Conservation (phyloP, 2,329 filamentous ascomycete genomes). For the Xylariomycetidae sp. region DNA sequence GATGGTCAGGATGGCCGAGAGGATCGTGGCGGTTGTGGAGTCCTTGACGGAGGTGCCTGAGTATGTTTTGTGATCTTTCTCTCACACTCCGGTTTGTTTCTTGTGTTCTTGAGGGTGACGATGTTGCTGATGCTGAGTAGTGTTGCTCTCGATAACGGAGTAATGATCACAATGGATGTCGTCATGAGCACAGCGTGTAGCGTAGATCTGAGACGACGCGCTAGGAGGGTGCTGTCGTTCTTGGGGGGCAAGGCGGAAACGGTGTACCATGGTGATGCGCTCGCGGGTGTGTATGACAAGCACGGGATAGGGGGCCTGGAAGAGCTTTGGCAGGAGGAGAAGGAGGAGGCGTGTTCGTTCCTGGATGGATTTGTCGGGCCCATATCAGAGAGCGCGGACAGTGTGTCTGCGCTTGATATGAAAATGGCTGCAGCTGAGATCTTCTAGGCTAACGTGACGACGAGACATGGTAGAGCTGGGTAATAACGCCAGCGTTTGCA, state of each 20-base stretch:
- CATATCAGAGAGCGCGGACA: background rate
- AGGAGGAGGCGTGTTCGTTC: conserved; percentile 1
- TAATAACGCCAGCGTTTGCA: too few species aligned
- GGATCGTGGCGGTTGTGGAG: background rate
- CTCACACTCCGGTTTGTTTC: too few species aligned
- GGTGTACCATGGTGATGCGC: conserved; percentile 2
- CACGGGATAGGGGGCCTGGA: too few species aligned
- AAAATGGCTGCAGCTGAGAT: too few species aligned
- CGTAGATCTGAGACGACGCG: conserved; percentile 1
- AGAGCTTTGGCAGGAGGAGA: conserved; percentile 1
- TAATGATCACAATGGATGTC: conserved; percentile 2
- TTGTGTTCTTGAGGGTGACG: too few species aligned
- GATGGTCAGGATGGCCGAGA: conserved; percentile 1
- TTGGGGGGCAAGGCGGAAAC: conserved; percentile 4
- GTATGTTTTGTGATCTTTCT: too few species aligned
- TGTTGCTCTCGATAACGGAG: conserved; percentile 4
- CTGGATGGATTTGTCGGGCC: conserved; percentile 3
- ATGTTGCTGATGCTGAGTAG: too few species aligned
- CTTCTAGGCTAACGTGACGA: too few species aligned
- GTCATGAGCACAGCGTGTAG: background rate
- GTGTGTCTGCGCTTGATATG: conserved; percentile 2
- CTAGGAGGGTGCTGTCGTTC: conserved; percentile 1
- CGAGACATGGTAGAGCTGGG: too few species aligned
- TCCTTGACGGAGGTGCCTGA: background rate
- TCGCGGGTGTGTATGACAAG: conserved; percentile 2